Conservation (phyloP, 2,329 filamentous ascomycete species). For the Penicillium carneum region DNA sequence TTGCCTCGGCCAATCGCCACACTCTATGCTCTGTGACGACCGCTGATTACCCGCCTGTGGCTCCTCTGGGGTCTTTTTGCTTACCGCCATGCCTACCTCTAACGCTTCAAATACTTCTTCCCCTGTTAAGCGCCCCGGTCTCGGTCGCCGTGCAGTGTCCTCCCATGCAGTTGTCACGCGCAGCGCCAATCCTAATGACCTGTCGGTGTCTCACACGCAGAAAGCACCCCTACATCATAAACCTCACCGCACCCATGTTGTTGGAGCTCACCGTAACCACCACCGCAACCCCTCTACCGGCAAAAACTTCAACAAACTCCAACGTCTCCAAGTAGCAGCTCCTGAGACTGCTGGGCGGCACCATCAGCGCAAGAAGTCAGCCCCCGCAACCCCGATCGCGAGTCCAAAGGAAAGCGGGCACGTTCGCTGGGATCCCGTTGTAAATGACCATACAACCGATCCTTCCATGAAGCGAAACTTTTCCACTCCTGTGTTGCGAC, state of each 20-base stretch:
- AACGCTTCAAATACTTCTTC: conserved; percentile 42
- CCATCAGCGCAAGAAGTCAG: conserved; percentile 58
- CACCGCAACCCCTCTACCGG: conserved; percentile 53
- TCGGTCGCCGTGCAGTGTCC: conserved; percentile 51
- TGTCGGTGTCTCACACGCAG: conserved; percentile 43
- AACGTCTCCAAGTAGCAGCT: conserved; percentile 45
- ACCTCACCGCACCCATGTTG: conserved; percentile 53
- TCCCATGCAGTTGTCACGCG: conserved; percentile 52
- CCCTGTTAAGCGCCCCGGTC: conserved; percentile 51
- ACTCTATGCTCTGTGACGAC: conserved; percentile 33
- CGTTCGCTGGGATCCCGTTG: conserved; percentile 54
- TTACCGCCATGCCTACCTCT: conserved; percentile 36
- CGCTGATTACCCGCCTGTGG: conserved; percentile 32
- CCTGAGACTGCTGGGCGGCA: conserved; percentile 44
- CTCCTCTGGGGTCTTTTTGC: conserved; percentile 26
- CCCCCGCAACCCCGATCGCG: conserved; percentile 52
- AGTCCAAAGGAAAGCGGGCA: conserved; percentile 50
- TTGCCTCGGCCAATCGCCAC: conserved; percentile 38
- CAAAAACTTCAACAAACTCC: conserved; percentile 55
- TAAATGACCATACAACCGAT: conserved; percentile 45
- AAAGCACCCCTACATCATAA: conserved; percentile 47
- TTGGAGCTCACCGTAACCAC: conserved; percentile 52
- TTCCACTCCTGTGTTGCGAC: conserved; percentile 53
- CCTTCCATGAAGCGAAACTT: conserved; percentile 56
- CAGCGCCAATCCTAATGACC: conserved; percentile 41